Base-by-base conservation (phyloP, 2,329 filamentous ascomycete genomes). In the Helotiales sp. region DNA sequence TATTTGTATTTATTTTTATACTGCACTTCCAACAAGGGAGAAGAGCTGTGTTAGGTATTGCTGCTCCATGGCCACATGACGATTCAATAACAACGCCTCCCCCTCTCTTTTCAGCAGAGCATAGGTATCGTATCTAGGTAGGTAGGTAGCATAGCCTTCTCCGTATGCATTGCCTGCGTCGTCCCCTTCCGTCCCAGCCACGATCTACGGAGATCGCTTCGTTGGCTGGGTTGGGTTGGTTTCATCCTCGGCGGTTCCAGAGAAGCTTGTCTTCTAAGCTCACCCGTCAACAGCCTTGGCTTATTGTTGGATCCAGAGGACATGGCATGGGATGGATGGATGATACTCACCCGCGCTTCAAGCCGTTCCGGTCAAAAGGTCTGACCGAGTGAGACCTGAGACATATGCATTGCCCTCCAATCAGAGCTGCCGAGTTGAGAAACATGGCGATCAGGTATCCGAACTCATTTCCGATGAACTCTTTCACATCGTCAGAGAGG, bases 231-330 rank as follows among this genome's bases (percentile, higher is more conserved):
- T n/a, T n/a, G n/a, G n/a, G n/a, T n/a, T n/a, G 54, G 66, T 65
- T 69, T 69, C 59, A 65, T 62, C 28, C 54, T 40, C 45, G 61
- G 57, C 37, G 54, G 61, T 28, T 43, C 8, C 10, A 20, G 17
- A 32, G 64, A 67, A 64, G 65, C 65, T 67, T 67, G 61, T 64
- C 10, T 34, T n/a, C 0, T 47, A 55, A 52, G 65, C 47, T 54
- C 40, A 6, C 47, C 54, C 45, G 55, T 60, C 52, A 62, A 30
- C n/a, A 54, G 32, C 26, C 52, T 65, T 65, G 63, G 47, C 55
- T 49, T 49, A 17, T 32, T 22, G 43, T 6, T 34, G 2, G 11
- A 40, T n/a, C 45, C 3, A 6, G n/a, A n/a, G n/a, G n/a, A n/a
- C n/a, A 26, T 10, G 24, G 15, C 17, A 50, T 49, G 59, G 28